Base-by-base conservation (phyloP, 1,139 yeast genomes). In the Blastobotrys persicus region DNA sequence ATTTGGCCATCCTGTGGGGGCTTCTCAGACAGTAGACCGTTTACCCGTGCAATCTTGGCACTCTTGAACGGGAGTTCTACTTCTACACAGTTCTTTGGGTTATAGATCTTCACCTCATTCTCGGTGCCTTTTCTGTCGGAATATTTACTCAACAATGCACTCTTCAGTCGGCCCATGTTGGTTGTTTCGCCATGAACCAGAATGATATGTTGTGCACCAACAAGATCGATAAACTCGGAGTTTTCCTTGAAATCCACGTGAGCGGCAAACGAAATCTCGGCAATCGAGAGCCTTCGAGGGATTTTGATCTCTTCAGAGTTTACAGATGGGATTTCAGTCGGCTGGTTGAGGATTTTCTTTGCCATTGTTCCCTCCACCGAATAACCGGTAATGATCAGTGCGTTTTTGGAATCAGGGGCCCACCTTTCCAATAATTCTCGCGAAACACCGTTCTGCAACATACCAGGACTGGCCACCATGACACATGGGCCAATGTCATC, bases 311-410 rank as follows among this genome's bases (percentile, higher is more conserved):
- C 97, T 0, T 96, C 88, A 55, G 88, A 88, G 19, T 76, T 71
- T 18, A 79, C 72, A 0, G 98, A 85, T 2, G 94, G 94, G 49
- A 92, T 88, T 16, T 89, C 87, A 23, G 82, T 80, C 0, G 99
- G 98, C 59, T 91, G 97, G 42, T 88, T 80, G 57, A 94, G 73
- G 42, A 92, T 73, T 51, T 80, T 88, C 63, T 92, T 92, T 0
- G 98, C 99, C 89, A 92, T 81, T 1, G 98, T 92, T 19, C 99
- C 98, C 65, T 92, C 99, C 3, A 92, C 96, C 2, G 98, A 91
- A 67, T 92, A 92, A 71, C 99, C 99, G 0, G 99, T 94, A 66
- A 92, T 71, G 32, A 92, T 79, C 26, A 89, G 83, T 1, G 95
- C 76, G 61, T 92, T 92, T 61, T 88, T 85, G 2, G 95, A 87